Evolutionary conservation across 768 basidiomycete species (phyloP).

Genomic region (Holtermannia corniformis): DNA sequence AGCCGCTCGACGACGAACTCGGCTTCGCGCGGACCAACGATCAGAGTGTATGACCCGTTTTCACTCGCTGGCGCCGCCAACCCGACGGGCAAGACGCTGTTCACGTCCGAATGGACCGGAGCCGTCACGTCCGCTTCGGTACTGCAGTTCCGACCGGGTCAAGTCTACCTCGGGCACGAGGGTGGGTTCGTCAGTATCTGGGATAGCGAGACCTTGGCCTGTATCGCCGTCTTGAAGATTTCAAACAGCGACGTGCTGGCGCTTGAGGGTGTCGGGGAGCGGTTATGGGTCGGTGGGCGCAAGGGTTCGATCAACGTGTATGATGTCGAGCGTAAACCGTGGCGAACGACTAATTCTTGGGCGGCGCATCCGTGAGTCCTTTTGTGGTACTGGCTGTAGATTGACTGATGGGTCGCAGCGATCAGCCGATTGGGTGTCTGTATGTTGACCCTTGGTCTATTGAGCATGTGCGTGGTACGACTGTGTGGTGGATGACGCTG

Average conservation of each 20-base stretch:
- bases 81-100: conserved; percentile 48
- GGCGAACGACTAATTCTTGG: conserved; percentile 83
- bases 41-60: conserved; percentile 65
- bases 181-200: conserved; percentile 84
- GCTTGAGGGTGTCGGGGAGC: conserved; percentile 70
- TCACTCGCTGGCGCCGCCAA: conserved; percentile 28
- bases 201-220: conserved; percentile 47
- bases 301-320: conserved; percentile 74
- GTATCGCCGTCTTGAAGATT: conserved; percentile 68
- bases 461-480: conserved; percentile 48
- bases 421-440: conserved; percentile 55
- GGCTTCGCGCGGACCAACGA: conserved; percentile 53
- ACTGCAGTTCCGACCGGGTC: conserved; percentile 56
- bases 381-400: background rate
- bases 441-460: conserved; percentile 66
- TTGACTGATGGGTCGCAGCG: conserved; percentile 18
- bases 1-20: conserved; percentile 29
- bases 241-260: conserved; percentile 70
- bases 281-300: conserved; percentile 78
- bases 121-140: conserved; percentile 72
- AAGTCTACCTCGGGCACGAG: conserved; percentile 82
- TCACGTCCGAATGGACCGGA: conserved; percentile 61
- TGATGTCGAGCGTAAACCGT: conserved; percentile 59
- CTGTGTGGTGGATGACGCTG: background rate
- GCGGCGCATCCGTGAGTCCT: conserved; percentile 58